Conservation (phyloP, 371 early-diverging fungal species). For the Lichtheimia ornata region DNA sequence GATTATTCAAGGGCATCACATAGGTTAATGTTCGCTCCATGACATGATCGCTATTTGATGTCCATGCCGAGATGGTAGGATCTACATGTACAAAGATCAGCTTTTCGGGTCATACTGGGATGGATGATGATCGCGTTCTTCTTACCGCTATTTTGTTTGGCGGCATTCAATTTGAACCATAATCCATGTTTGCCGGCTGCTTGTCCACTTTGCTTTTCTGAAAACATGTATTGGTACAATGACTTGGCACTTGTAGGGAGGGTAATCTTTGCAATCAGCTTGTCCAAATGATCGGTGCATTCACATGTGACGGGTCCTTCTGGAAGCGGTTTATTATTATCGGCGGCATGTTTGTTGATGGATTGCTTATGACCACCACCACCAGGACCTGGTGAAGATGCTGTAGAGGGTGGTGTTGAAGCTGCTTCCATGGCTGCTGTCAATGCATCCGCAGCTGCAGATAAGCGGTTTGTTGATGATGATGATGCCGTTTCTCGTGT, state of each 20-base stretch:
- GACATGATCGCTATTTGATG: constrained; percentile 15
- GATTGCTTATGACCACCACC: neutral
- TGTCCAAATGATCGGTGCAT: constrained; percentile 71
- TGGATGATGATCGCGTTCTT: neutral
- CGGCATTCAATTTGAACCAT: constrained; percentile 49
- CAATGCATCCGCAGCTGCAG: constrained; percentile 39
- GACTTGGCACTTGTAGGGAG: constrained; percentile 55
- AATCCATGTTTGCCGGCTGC: constrained; percentile 16
- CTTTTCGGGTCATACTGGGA: too few species aligned
- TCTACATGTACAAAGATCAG: constrained; percentile 8
- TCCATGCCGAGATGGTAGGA: constrained; percentile 26
- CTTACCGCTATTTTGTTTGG: constrained; percentile 42
- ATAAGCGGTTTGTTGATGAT: constrained; percentile 8
- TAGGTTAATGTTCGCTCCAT: constrained; percentile 46
- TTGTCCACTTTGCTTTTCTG: constrained; percentile 27
- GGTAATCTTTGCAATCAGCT: constrained; percentile 49
- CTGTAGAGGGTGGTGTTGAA: neutral
- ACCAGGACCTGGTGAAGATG: neutral
- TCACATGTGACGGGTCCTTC: constrained; percentile 53
- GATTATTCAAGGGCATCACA: constrained; percentile 57
- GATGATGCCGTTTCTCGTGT: neutral
- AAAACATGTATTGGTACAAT: constrained; percentile 59
- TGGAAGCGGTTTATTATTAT: constrained; percentile 24
- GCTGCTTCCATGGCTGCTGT: constrained; percentile 35
- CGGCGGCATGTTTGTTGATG: neutral